Percentiles rank a stretch among this genome's conserved stretches.
Conservation (phyloP, 106 monocot genomes). For the Hemerocallis citrina region DNA sequence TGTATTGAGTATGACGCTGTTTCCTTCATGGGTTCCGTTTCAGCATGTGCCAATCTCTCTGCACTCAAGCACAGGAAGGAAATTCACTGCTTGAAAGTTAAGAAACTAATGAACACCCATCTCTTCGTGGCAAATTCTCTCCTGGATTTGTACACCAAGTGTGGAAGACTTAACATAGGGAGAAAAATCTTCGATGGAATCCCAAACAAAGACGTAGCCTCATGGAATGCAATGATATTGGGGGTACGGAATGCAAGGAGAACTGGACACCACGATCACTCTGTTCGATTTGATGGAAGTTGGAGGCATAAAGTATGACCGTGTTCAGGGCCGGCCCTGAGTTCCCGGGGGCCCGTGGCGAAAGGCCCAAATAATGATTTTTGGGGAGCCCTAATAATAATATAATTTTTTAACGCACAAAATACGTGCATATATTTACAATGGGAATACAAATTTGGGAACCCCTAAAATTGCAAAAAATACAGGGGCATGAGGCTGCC, state of each 20-base stretch:
- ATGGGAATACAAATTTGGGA: no score
- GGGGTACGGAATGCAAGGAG: slow-evolving; percentile 87
- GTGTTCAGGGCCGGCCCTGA: no score
- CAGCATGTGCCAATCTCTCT: slow-evolving; percentile 69
- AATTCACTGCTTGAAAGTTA: slow-evolving; percentile 47
- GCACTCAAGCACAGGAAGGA: slow-evolving; percentile 81
- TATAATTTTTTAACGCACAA: no score
- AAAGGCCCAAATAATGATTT: no score
- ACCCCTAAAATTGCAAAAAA: no score
- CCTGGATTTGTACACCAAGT: slow-evolving; percentile 67
- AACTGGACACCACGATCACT: slow-evolving; percentile 36
- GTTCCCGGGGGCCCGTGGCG: no score
- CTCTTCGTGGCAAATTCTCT: slow-evolving; percentile 77
- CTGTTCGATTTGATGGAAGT: slow-evolving; percentile 67
- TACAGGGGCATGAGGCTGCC: no score
- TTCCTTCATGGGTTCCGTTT: slow-evolving; percentile 67
- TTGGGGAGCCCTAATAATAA: no score
- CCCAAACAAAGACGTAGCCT: slow-evolving; percentile 63
- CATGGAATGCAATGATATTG: slow-evolving; percentile 84
- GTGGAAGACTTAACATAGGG: slow-evolving; percentile 40
- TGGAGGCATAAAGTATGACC: slow-evolving; percentile 52
- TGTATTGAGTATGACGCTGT: slow-evolving; percentile 40
- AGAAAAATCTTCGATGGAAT: slow-evolving; percentile 54
- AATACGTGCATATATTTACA: no score
- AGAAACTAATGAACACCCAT: slow-evolving; percentile 31